Evolutionary conservation across 148 eudicot genomes (phyloP), one percentile per base, ranked within the genome.

Genomic region (Pouteria glomerata): DNA sequence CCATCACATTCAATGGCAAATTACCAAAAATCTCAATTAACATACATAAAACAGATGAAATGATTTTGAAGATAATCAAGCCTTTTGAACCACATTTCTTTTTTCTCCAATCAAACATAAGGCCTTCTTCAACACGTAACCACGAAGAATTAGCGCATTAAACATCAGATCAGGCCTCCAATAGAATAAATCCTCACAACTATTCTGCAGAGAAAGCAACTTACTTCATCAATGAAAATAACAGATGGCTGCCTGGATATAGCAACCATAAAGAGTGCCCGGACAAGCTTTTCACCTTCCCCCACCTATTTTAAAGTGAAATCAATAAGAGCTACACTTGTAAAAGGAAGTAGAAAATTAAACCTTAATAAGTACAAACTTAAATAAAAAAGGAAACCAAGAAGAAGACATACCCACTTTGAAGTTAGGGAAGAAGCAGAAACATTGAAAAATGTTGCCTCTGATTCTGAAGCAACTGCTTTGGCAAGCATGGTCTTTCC

Each of bases 401-500:
- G 57, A 66, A 39, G 72, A 53, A 73, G 48, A 73, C 81, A 33
- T 39, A 92, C 96, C 86, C 88, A 95, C 81, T 95, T 95, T 71
- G 99, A 92, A 61, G 99, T 95, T 71, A 95, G 80, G 65, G 99
- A 88, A 77, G 99, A 95, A 53, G 99, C 97, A 21, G 99, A 95
- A 35, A 95, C 89, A 76, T 85, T 95, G 70, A 95, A 95, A 78
- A 95, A 95, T 16, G 99, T 95, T 65, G 99, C 99, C 56, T 79
- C 80, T n/a, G 96, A 92, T 79, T 95, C 90, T 70, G 99, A 95
- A 63, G 99, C 99, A 77, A 95, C 97, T 66, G 99, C 99, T 84
- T 95, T 95, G 18, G 99, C 99, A 79, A 95, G 97, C 96, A 95
- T 78, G 59, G 99, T 95, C 80, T 95, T 95, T 44, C 99, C 99